Percentiles rank a stretch among this genome's conserved stretches.
Evolutionary conservation across 805 yeast species (phyloP).

Genomic region (Kodamaea laetipori): DNA sequence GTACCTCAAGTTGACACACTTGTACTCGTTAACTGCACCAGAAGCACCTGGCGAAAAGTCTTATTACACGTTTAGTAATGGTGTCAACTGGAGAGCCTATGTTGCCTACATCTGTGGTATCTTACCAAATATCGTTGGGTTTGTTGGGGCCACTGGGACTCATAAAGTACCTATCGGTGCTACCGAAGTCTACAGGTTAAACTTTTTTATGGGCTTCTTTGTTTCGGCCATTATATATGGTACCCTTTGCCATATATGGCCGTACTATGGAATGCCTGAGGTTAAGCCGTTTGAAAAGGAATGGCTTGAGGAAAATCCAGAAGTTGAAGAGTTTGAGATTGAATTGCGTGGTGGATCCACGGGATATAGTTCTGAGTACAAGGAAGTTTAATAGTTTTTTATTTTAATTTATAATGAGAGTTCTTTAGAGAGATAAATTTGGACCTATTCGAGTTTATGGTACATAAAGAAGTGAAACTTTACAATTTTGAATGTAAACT

Average conservation of each 20-base stretch:
- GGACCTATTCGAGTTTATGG: too few species aligned
- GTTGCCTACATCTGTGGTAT: constrained; percentile 81
- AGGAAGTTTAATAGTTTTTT: not conserved
- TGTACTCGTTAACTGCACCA: constrained; percentile 53
- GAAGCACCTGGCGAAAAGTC: constrained; percentile 31
- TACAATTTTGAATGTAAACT: too few species aligned
- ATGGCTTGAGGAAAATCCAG: constrained; percentile 64
- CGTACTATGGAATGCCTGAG: constrained; percentile 44
- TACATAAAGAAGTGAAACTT: too few species aligned
- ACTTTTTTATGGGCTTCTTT: constrained; percentile 76
- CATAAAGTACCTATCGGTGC: constrained; percentile 78
- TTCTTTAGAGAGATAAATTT: too few species aligned
- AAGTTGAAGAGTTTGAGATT: constrained; percentile 63
- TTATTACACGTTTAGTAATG: constrained; percentile 63
- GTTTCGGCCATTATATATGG: constrained; percentile 58
- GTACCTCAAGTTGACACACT: constrained; percentile 58
- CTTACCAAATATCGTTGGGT: constrained; percentile 82
- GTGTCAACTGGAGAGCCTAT: constrained; percentile 83
- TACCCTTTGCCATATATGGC: constrained; percentile 52
- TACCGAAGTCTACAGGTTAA: constrained; percentile 66
- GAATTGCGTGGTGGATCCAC: constrained; percentile 23
- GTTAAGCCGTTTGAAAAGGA: constrained; percentile 49
- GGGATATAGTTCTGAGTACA: constrained; percentile 3
- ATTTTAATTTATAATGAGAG: too few species aligned
- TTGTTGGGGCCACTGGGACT: constrained; percentile 78